phyloP scores from a whole-genome alignment of 1,284 basidiomycete species.

The Moniliella sp. region DNA sequence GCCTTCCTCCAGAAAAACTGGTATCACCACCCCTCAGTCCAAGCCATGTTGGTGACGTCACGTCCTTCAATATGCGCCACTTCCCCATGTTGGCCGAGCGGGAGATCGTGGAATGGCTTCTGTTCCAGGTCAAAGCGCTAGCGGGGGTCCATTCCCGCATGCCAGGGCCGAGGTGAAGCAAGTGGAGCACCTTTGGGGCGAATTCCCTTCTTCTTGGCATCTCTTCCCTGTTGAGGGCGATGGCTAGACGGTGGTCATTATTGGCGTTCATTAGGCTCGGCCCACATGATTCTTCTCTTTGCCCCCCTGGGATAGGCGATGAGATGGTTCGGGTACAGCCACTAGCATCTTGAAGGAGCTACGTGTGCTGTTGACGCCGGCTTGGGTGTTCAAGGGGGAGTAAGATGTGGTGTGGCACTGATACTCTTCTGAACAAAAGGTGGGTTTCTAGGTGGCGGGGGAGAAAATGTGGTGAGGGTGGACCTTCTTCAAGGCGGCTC shows the following conservation, averaged over 20 bases:
- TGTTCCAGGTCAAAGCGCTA: constrained; percentile 7
- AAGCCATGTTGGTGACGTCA: constrained; percentile 34
- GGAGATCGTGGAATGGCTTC: constrained; percentile 56
- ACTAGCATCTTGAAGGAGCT: constrained; percentile 78
- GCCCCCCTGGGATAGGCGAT: constrained; percentile 39
- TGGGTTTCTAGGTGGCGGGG: constrained; percentile 82
- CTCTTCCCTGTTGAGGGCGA: constrained; percentile 6
- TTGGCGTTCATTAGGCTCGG: constrained; percentile 67
- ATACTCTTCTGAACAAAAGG: constrained; percentile 80
- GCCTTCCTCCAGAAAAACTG: constrained; percentile 4
- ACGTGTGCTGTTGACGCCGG: constrained; percentile 53
- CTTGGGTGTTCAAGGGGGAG: constrained; percentile 46
- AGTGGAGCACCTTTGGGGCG: constrained; percentile 73
- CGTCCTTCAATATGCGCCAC: constrained; percentile 36
- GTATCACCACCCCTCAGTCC: constrained; percentile 10
- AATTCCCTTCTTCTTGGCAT: constrained; percentile 50
- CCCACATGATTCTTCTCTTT: constrained; percentile 19
- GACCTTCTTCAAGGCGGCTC: constrained; percentile 48
- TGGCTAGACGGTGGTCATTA: constrained; percentile 39
- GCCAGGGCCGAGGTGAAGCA: constrained; percentile 57
- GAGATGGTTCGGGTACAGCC: constrained; percentile 81
- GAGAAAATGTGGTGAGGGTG: constrained; percentile 61
- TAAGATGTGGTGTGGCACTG: constrained; percentile 73
- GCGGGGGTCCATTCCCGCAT: constrained; percentile 12
- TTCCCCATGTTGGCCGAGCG: constrained; percentile 48